Base-by-base conservation (phyloP, 768 basidiomycete genomes). In the Termitomyces sp. region DNA sequence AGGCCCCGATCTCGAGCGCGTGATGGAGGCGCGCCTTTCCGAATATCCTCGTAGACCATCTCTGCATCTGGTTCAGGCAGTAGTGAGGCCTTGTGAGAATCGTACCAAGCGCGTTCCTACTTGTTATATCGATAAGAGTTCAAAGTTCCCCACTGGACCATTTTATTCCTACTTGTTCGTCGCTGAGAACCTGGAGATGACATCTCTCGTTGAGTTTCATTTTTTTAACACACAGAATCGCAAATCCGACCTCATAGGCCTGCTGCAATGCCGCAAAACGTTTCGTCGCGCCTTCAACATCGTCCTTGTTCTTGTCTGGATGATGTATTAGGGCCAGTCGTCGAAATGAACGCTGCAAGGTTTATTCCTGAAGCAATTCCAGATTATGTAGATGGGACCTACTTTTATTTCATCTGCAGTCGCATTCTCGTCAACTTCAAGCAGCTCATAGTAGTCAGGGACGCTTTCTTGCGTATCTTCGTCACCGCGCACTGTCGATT, bases 81-180 rank as follows among this genome's bases (percentile, higher is more conserved):
- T 7, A 94, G 78, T 26, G 89, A 88, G 30, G 88, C 85, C 56
- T 87, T 85, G 69, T 98, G 96, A 5, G 85, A 85, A 71, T 99
- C 97, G 70, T 99, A 99, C 91, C 94, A 99, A 44, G 97, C 94
- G 63, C 97, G 79, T 78, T 98, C 96, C 90, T 96, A 82, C 75
- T 81, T 78, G 69, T 55, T 55, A 51, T 41, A 57, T 60, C 60
- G 54, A 55, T 53, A 60, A 68, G 47, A 66, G 50, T 56, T 58
- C 50, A 57, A 42, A 40, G 26, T 53, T 51, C 23, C 30, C 19
- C 6, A 30, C 33, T 30, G 38, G 12, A 17, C 51, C 44, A 45
- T 6, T 15, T 26, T 45, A 50, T 56, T 60, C 82, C 72, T 73
- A 92, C 94, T 81, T 98, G 94, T 58, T 95, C 92, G 69, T 98